Base-by-base conservation (phyloP, 179 eudicot genomes). In the Monotropa hypopitys region DNA sequence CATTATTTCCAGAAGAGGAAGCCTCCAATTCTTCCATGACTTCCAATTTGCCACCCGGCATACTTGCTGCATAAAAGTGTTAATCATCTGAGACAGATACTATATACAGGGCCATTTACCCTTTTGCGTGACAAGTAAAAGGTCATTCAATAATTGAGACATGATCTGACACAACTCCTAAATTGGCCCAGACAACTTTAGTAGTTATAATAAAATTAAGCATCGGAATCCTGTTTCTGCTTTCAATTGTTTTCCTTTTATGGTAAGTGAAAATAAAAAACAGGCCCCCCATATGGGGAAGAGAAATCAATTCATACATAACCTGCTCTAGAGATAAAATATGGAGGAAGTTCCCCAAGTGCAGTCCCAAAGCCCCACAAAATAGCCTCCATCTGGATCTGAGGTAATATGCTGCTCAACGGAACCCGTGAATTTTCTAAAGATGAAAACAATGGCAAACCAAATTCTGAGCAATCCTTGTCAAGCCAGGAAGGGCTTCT, bases 271-370 rank as follows among this genome's bases (percentile, higher is more conserved):
- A 28, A 6, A 28, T 0, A 3, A 33, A 72, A 20, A 69, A 45
- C 21, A 28, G 33, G 33, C 10, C 33, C 12, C 12, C 26, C 73
- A 74, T 75, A 26, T 32, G 50, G 38, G 72, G 15, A 61, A 16
- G 20, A 53, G 10, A 53, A 67, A 59, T 1, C 15, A 63, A 35
- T 5, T n/a, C 6, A 51, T 20, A 16, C 33, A 45, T 76, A 26
- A 95, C 99, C 99, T 82, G 98, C 99, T 80, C 96, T 91, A 38
- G 99, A 93, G 76, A 95, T 95, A 83, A 95, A 95, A 86, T 95
- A 95, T 3, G 99, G 99, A 35, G 99, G 99, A 80, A 95, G 98
- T 86, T 95, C 99, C 54, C 99, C 99, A 76, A 95, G 89, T 65
- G 99, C 99, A 79, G 99, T 95, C 61, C 99, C 99, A 62, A 95